Evolutionary conservation across 2,329 filamentous ascomycete species (phyloP).

Genomic region (Mollisia scopiformis): DNA sequence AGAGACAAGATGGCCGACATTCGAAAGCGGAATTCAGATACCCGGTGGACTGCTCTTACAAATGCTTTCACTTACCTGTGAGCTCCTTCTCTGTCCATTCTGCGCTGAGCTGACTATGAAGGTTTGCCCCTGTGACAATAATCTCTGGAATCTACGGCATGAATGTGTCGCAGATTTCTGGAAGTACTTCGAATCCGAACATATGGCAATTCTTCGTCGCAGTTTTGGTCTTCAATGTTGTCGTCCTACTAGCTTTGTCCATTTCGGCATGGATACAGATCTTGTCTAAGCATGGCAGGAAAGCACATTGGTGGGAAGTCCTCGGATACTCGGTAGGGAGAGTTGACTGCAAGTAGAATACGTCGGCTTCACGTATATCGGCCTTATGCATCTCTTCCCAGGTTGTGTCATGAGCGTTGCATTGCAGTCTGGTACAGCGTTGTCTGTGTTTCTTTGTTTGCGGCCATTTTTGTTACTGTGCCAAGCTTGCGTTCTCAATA

Average conservation of each 20-base stretch:
- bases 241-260: constrained; percentile 21
- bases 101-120: not conserved
- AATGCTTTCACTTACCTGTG: constrained; percentile 35
- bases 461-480: not conserved
- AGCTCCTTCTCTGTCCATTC: not conserved
- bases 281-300: constrained; percentile 16
- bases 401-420: too few relatives aligned
- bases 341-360: not conserved
- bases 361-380: too few relatives aligned
- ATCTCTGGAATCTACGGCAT: constrained; percentile 35
- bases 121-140: constrained; percentile 31
- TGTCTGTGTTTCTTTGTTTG: not conserved
- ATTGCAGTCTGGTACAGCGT: not conserved
- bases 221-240: constrained; percentile 22
- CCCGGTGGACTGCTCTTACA: constrained; percentile 28
- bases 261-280: constrained; percentile 22
- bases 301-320: constrained; percentile 21
- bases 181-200: constrained; percentile 24
- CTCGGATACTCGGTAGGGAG: constrained; percentile 26
- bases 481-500: not conserved
- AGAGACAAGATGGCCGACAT: constrained; percentile 29
- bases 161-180: constrained; percentile 33
- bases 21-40: constrained; percentile 24
- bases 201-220: constrained; percentile 38
- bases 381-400: too few relatives aligned